Evolutionary conservation across 306 rosid species (phyloP).

Genomic region (Biancaea sappan): DNA sequence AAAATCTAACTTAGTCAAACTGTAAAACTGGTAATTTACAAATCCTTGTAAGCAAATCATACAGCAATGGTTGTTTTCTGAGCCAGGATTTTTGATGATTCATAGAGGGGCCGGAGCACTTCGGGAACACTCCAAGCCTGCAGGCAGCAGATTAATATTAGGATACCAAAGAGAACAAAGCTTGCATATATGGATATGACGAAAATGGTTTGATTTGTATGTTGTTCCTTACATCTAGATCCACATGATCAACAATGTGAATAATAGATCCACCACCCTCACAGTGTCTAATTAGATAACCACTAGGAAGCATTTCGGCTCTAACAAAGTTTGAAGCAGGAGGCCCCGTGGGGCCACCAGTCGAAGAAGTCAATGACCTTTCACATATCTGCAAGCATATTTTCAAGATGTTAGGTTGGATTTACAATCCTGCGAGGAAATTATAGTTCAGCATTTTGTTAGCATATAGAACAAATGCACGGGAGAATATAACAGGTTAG

Average conservation of each 20-base stretch:
- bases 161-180: not conserved
- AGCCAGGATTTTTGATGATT: slow-evolving; percentile 91
- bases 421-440: not conserved
- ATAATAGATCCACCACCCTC: slow-evolving; percentile 98
- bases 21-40: not conserved
- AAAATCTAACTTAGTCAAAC: not conserved
- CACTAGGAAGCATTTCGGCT: slow-evolving; percentile 98
- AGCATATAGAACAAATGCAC: not conserved
- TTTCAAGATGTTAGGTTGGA: slow-evolving; percentile 10
- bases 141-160: not conserved
- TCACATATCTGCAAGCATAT: slow-evolving; percentile 70
- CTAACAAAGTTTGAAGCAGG: slow-evolving; percentile 71
- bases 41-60: slow-evolving; percentile 22
- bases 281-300: slow-evolving; percentile 85
- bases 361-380: slow-evolving; percentile 82
- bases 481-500: not conserved
- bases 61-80: slow-evolving; percentile 90
- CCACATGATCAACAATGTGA: slow-evolving; percentile 91
- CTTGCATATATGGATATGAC: not conserved
- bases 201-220: not conserved
- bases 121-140: slow-evolving; percentile 98
- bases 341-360: slow-evolving; percentile 89
- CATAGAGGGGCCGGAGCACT: slow-evolving; percentile 91
- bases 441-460: not conserved
- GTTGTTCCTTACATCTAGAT: slow-evolving; percentile 72